Conservation (phyloP, 140 eudicot species). For the Oenanthe javanica region DNA sequence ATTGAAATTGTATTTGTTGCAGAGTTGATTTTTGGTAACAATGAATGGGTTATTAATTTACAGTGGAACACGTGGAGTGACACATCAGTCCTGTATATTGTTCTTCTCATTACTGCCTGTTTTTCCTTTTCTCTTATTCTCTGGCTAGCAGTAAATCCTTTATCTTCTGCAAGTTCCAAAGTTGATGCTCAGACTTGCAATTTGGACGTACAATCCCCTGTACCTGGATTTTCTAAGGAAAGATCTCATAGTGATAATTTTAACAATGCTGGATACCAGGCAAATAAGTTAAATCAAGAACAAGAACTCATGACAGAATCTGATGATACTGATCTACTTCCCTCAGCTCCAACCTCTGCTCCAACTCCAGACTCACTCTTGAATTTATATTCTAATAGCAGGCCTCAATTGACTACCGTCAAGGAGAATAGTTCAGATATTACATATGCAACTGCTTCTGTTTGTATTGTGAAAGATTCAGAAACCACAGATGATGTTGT, state of each 20-base stretch:
- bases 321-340: constrained; percentile 26
- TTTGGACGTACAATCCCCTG: constrained; percentile 24
- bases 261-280: constrained; percentile 14
- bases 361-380: constrained; percentile 35
- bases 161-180: constrained; percentile 57
- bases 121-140: constrained; percentile 52
- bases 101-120: constrained; percentile 45
- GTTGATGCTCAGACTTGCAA: constrained; percentile 26
- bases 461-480: constrained; percentile 25
- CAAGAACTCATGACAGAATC: constrained; percentile 19
- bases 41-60: constrained; percentile 78
- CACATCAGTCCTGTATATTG: constrained; percentile 36
- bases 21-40: constrained; percentile 80
- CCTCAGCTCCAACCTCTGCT: constrained; percentile 14
- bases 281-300: constrained; percentile 21
- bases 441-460: constrained; percentile 21
- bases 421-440: constrained; percentile 42
- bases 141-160: constrained; percentile 76
- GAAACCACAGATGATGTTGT: constrained; percentile 13
- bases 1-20: constrained; percentile 51
- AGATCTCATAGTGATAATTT: constrained; percentile 19
- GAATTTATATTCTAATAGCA: constrained; percentile 35
- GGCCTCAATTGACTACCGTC: constrained; percentile 32
- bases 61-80: constrained; percentile 56
- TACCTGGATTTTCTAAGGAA: constrained; percentile 25